Conservation (phyloP, 1,284 basidiomycete genomes). For the Leccinum idahoense region DNA sequence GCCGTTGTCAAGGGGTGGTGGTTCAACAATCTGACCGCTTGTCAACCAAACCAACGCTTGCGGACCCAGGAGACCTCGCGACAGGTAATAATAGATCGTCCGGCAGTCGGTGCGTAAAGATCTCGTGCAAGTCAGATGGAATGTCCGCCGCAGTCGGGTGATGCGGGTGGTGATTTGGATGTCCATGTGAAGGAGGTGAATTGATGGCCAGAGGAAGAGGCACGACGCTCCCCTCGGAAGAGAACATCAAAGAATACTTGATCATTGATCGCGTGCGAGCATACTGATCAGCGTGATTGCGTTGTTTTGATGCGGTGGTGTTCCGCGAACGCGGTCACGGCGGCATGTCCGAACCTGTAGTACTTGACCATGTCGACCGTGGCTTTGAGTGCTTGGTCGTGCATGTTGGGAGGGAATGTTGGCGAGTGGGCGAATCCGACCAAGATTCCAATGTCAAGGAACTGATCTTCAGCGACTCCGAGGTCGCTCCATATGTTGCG, state of each 20-base stretch:
- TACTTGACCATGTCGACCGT: conserved; percentile 87
- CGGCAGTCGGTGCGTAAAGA: conserved; percentile 92
- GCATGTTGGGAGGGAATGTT: conserved; percentile 81
- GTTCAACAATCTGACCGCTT: conserved; percentile 79
- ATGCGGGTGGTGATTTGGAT: conserved; percentile 53
- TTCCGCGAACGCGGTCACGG: conserved; percentile 69
- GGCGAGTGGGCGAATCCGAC: conserved; percentile 86
- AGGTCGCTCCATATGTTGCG: conserved; percentile 73
- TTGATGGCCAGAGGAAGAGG: conserved; percentile 82
- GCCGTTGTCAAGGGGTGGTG: conserved; percentile 89
- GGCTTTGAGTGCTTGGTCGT: conserved; percentile 76
- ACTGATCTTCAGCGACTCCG: conserved; percentile 81
- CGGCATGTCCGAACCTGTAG: conserved; percentile 81
- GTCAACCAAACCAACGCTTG: conserved; percentile 90
- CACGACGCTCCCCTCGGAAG: conserved; percentile 83
- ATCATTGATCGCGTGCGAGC: conserved; percentile 89
- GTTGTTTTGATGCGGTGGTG: conserved; percentile 74
- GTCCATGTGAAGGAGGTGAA: conserved; percentile 41
- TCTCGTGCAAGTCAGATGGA: conserved; percentile 87
- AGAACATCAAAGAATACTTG: conserved; percentile 88
- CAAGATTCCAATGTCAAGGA: conserved; percentile 90
- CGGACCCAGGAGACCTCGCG: conserved; percentile 83
- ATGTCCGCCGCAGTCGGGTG: conserved; percentile 82
- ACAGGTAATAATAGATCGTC: conserved; percentile 98
- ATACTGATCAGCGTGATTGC: conserved; percentile 80